Evolutionary conservation across 2,329 filamentous ascomycete genomes (phyloP).

Genomic region (Arthrobotrys pseudoclavata): DNA sequence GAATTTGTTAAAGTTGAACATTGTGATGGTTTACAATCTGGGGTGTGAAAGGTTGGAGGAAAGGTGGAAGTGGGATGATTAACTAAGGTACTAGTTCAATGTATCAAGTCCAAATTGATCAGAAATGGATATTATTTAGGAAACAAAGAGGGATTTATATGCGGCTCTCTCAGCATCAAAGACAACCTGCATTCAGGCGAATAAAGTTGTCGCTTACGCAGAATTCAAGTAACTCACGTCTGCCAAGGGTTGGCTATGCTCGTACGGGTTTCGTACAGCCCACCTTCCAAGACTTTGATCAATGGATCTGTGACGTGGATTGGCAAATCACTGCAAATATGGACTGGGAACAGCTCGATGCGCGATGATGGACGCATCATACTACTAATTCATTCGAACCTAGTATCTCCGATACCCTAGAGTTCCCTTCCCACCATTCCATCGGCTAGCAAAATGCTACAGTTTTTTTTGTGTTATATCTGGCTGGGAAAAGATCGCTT

Average conservation of each 20-base stretch:
- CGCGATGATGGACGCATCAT: too few relatives aligned
- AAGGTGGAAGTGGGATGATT: background rate
- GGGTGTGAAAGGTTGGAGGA: too few relatives aligned
- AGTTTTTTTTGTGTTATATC: too few relatives aligned
- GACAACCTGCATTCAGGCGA: conserved; percentile 7
- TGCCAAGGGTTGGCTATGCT: conserved; percentile 13
- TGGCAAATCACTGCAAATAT: too few relatives aligned
- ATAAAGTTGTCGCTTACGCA: conserved; percentile 21
- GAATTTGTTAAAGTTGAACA: conserved; percentile 14
- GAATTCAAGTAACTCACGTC: background rate
- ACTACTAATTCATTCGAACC: too few relatives aligned
- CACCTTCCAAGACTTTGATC: conserved; percentile 24
- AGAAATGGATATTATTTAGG: background rate
- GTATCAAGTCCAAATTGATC: background rate
- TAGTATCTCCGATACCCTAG: too few relatives aligned
- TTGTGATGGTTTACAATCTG: background rate
- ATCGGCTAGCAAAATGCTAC: too few relatives aligned
- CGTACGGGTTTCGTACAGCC: conserved; percentile 25
- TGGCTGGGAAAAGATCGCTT: too few relatives aligned
- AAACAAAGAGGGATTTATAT: conserved; percentile 26
- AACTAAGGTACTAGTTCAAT: background rate
- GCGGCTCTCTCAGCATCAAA: conserved; percentile 1
- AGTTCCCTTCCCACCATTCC: too few relatives aligned
- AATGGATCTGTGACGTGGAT: background rate
- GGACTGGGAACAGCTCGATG: too few relatives aligned